Conservation (phyloP, 164 flowering plant species). For the Dillenia suffruticosa region DNA sequence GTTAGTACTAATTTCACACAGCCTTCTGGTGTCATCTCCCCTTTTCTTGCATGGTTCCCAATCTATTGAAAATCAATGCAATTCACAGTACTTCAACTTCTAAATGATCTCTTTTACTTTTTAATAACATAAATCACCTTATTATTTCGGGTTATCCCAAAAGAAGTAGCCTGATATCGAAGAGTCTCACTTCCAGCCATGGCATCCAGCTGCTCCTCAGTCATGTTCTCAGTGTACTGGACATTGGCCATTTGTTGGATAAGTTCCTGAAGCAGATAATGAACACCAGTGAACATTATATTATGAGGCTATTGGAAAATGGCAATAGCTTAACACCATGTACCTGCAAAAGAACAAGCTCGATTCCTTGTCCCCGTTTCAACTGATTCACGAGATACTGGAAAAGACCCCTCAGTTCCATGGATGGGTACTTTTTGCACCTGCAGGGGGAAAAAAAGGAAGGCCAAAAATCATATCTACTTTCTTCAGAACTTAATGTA, state of each 20-base stretch:
- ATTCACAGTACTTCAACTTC: no score
- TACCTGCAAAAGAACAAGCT: slow-evolving; percentile 97
- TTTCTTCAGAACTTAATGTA: no score
- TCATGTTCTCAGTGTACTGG: slow-evolving; percentile 94
- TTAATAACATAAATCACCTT: slow-evolving; percentile 46
- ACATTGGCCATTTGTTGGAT: slow-evolving; percentile 99
- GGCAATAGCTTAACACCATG: not conserved
- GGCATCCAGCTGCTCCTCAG: slow-evolving; percentile 98
- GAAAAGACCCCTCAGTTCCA: slow-evolving; percentile 98
- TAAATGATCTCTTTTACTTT: no score
- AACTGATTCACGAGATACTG: slow-evolving; percentile 97
- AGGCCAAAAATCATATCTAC: no score
- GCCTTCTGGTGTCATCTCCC: no score
- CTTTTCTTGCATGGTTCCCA: no score
- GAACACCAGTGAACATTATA: slow-evolving; percentile 5
- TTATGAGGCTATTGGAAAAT: not conserved
- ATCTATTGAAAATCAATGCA: no score
- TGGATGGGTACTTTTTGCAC: slow-evolving; percentile 98
- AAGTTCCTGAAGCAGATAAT: slow-evolving; percentile 61
- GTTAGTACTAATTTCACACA: no score
- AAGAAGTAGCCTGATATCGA: slow-evolving; percentile 94
- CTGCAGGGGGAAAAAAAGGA: slow-evolving; percentile 23
- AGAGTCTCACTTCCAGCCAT: slow-evolving; percentile 99
- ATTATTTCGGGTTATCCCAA: slow-evolving; percentile 85
- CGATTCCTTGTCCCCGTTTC: slow-evolving; percentile 90